phyloP scores from a whole-genome alignment of 1,139 yeast species.

The Meyerozyma guilliermondii region DNA sequence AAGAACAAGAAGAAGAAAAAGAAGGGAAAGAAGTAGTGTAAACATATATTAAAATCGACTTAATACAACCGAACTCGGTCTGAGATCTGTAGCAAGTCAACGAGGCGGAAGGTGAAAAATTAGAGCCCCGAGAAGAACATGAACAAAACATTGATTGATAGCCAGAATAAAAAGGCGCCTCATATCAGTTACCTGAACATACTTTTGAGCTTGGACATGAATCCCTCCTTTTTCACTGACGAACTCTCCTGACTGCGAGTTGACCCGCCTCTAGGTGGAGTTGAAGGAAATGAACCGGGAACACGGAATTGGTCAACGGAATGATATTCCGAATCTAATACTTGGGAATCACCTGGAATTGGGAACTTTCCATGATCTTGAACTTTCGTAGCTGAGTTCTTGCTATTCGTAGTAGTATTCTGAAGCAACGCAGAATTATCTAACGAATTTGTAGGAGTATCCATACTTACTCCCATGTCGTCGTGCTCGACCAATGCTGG shows the following conservation, averaged over 20 bases:
- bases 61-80: neutral
- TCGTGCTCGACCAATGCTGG: conserved; percentile 8
- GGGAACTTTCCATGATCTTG: neutral
- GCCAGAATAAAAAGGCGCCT: neutral
- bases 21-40: conserved; percentile 18
- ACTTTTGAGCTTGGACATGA: conserved; percentile 30
- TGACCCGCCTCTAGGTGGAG: conserved; percentile 9
- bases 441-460: conserved; percentile 22
- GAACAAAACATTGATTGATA: conserved; percentile 2
- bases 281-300: conserved; percentile 22
- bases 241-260: conserved; percentile 3
- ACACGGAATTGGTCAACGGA: conserved; percentile 8
- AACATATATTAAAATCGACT: conserved; percentile 2
- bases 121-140: conserved; percentile 4
- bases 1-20: conserved; percentile 21
- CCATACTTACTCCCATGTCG: conserved; percentile 14
- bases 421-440: conserved; percentile 7
- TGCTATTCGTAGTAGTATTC: neutral
- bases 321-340: conserved; percentile 4
- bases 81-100: neutral
- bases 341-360: conserved; percentile 5
- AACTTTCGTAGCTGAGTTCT: neutral
- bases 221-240: conserved; percentile 20
- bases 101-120: conserved; percentile 2
- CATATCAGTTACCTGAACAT: conserved; percentile 21